Evolutionary conservation across 371 early-diverging fungal species (phyloP), one percentile per base, ranked within the genome.

Genomic region (Lichtheimia corymbifera): DNA sequence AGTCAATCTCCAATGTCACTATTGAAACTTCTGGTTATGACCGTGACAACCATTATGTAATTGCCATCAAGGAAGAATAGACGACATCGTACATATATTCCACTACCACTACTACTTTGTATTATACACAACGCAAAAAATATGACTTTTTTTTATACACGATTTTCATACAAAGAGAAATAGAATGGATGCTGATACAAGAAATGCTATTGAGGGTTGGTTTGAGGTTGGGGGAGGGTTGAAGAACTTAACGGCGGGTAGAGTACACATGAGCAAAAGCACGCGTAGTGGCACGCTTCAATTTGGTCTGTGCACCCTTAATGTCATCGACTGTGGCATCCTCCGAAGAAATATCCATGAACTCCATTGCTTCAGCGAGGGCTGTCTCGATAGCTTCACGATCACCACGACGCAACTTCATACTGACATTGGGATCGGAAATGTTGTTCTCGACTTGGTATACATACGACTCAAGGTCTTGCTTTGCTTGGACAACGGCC

Each of bases 21-120:
- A 85, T 95, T 18, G 74, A 83, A 11, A 75, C 78, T 41, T 59
- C 80, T 9, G 97, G 97, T 9, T 97, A 97, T 66, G 96, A 98
- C 65, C 72, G 92, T 13, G 97, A 98, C 71, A 97, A 97, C 70
- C 95, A 95, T 88, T 97, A 92, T 77, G 85, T 90, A 2, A 83
- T 91, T 57, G 76, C 80, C 9, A 47, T 47, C 6, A 73, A 73
- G 50, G 55, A 59, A 60, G 63, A 60, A 62, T 63, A 24, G 18
- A 13, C 28, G 12, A n/a, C 12, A 15, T 9, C 15, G 12, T 52
- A 12, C 15, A 15, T 25, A 25, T 6, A 25, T n/a, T 15, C 52
- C 13, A 52, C 6, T 6, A 24, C 53, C n/a, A n/a, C n/a, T n/a
- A 50, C 1, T 3, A 24, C 13, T 35, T 35, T 35, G 35, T 35